Evolutionary conservation across 2,329 filamentous ascomycete species (phyloP).

Genomic region (Nothopassalora personata): DNA sequence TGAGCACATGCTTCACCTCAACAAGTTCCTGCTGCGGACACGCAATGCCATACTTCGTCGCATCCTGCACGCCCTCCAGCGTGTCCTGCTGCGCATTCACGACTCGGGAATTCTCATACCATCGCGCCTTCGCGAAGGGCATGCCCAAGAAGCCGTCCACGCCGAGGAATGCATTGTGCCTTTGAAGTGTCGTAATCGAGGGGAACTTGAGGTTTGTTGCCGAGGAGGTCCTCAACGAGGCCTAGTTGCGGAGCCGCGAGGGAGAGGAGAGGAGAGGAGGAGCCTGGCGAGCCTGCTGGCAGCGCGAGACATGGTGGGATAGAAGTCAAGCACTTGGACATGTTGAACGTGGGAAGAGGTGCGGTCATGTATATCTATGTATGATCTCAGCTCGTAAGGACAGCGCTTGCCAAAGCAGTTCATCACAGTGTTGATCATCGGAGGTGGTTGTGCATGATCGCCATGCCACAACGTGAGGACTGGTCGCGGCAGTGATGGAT

Average conservation of each 20-base stretch:
- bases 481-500: not conserved
- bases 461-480: not conserved
- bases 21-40: conserved; percentile 11
- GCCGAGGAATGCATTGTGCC: conserved; percentile 3
- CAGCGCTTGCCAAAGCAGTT: not conserved
- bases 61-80: conserved; percentile 4
- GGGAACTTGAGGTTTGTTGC: not conserved
- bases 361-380: not conserved
- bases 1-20: conserved; percentile 4
- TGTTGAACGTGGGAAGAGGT: not conserved
- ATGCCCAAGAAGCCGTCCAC: conserved; percentile 10
- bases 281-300: not conserved
- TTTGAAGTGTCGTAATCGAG: conserved; percentile 13
- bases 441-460: not conserved
- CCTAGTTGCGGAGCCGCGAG: not conserved
- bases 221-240: not conserved
- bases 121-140: conserved; percentile 9
- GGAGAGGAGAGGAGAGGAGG: not conserved
- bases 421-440: not conserved
- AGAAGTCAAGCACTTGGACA: not conserved
- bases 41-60: conserved; percentile 7
- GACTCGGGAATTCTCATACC: conserved; percentile 8
- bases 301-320: not conserved
- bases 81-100: conserved; percentile 4
- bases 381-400: not conserved